Conservation (phyloP, 2,329 filamentous ascomycete species). For the Colletotrichum sp. region DNA sequence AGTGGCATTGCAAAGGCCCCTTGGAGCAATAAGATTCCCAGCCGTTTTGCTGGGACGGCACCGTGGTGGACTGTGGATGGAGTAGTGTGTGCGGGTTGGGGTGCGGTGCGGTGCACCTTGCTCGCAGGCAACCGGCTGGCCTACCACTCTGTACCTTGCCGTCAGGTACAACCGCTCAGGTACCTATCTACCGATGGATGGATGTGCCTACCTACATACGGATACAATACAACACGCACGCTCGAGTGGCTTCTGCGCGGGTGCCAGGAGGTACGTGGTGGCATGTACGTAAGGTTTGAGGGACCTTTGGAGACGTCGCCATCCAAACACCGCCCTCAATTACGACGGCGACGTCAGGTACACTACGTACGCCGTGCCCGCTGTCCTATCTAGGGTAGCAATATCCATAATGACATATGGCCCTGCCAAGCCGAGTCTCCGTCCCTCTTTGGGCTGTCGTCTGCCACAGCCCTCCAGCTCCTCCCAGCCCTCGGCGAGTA, state of each 20-base stretch:
- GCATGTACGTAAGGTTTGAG: constrained; percentile 13
- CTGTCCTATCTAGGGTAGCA: neutral
- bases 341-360: constrained; percentile 8
- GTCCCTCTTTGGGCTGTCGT: neutral
- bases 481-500: neutral
- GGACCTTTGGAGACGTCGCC: constrained; percentile 3
- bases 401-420: constrained; percentile 19
- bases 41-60: constrained; percentile 20
- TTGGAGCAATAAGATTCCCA: constrained; percentile 21
- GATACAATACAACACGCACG: neutral
- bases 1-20: constrained; percentile 21
- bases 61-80: constrained; percentile 6
- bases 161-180: neutral
- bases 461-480: neutral
- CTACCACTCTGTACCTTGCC: neutral
- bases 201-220: neutral
- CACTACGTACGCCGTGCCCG: neutral
- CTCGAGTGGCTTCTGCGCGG: neutral
- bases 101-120: neutral
- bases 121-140: neutral
- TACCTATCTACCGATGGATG: neutral
- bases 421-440: constrained; percentile 16
- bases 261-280: neutral
- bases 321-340: constrained; percentile 16
- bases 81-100: neutral